Evolutionary conservation across 208 protist genomes (phyloP).

Genomic region (Leishmania aethiopica): DNA sequence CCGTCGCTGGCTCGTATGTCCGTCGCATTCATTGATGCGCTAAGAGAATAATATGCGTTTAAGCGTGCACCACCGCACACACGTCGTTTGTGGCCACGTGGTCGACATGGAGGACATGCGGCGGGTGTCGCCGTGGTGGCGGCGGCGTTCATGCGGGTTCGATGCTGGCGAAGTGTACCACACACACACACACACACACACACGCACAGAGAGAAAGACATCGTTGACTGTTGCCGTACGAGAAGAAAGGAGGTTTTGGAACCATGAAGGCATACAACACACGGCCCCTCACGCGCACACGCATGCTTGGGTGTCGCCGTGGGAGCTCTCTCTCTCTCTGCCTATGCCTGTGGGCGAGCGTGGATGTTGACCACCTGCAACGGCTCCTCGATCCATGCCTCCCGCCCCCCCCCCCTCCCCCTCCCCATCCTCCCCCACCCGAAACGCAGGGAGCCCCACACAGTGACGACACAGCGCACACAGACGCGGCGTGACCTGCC

Average conservation of each 20-base stretch:
- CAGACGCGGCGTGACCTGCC: not conserved
- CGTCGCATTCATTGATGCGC: not conserved
- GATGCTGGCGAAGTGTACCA: not conserved
- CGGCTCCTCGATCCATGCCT: not conserved
- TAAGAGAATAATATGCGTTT: not conserved
- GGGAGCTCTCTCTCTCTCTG: not conserved
- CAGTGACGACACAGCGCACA: not conserved
- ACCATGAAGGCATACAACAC: not conserved
- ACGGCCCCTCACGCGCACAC: not conserved
- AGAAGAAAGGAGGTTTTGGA: not conserved
- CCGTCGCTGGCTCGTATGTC: not conserved
- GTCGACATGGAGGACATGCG: not conserved
- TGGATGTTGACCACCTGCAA: not conserved
- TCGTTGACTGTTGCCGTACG: not conserved
- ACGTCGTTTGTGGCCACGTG: not conserved
- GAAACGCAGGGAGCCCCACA: not conserved
- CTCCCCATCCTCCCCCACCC: not conserved
- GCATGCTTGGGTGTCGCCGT: not conserved
- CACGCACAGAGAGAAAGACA: not conserved
- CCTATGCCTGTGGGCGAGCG: slow-evolving; percentile 17
- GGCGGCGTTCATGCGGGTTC: not conserved
- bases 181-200: not conserved
- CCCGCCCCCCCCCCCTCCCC: not conserved
- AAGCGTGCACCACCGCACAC: not conserved
- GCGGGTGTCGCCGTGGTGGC: not conserved